Conservation (phyloP, 257 asterid species). For the Apocynum venetum region DNA sequence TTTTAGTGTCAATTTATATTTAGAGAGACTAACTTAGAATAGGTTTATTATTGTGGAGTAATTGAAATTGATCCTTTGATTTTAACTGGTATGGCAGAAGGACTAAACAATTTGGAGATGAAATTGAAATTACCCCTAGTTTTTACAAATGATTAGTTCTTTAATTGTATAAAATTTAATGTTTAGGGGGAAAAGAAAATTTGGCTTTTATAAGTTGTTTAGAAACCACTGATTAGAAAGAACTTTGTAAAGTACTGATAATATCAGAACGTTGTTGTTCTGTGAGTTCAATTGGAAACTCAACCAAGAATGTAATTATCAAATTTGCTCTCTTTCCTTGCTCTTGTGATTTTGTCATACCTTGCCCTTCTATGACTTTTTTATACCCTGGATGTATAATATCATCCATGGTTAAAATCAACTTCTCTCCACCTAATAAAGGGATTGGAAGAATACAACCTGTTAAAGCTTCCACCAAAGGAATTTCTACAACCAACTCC, state of each 20-base stretch:
- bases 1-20: too few relatives aligned
- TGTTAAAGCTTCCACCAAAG: conserved; percentile 58
- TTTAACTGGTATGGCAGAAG: too few relatives aligned
- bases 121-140: too few relatives aligned
- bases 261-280: conserved; percentile 44
- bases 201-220: not conserved
- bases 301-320: conserved; percentile 41
- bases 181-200: not conserved
- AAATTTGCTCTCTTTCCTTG: conserved; percentile 59
- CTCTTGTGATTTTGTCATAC: conserved; percentile 67
- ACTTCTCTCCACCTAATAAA: conserved; percentile 42
- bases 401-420: conserved; percentile 45
- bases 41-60: too few relatives aligned
- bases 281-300: conserved; percentile 58
- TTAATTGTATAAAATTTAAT: not conserved
- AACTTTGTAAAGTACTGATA: conserved; percentile 37
- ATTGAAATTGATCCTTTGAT: too few relatives aligned
- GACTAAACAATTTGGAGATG: too few relatives aligned
- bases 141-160: not conserved
- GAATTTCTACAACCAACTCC: conserved; percentile 43
- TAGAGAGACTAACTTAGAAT: too few relatives aligned
- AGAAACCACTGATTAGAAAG: conserved; percentile 22
- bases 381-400: conserved; percentile 55
- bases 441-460: conserved; percentile 56
- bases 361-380: conserved; percentile 53